Conservation (phyloP, 305 asterid species). For the Solanum hybrid region DNA sequence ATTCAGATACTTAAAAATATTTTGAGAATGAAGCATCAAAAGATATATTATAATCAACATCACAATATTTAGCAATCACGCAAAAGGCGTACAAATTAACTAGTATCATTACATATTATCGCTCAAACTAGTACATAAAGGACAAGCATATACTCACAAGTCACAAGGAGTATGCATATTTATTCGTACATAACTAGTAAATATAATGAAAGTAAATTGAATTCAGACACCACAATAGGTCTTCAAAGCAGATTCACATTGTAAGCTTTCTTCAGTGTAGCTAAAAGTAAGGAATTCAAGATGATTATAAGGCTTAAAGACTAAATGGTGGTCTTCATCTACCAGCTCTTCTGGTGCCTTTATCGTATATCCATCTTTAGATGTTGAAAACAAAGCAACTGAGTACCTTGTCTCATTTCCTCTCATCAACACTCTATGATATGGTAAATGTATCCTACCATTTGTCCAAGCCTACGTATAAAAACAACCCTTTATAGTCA, state of each 20-base stretch:
- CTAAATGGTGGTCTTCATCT: slow-evolving; percentile 31
- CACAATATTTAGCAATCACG: too few species aligned
- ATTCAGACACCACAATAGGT: slow-evolving; percentile 34
- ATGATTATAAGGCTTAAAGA: slow-evolving; percentile 39
- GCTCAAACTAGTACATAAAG: too few species aligned
- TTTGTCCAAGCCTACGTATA: slow-evolving; percentile 33
- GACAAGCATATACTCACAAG: too few species aligned
- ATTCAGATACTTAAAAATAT: too few species aligned
- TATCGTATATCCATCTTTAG: slow-evolving; percentile 24
- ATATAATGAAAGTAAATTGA: too few species aligned
- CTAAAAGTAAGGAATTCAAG: slow-evolving; percentile 24
- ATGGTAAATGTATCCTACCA: slow-evolving; percentile 28
- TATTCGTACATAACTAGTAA: too few species aligned
- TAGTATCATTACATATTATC: too few species aligned
- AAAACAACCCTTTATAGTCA: too few species aligned
- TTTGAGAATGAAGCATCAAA: neutral
- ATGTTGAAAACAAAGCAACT: slow-evolving; percentile 31
- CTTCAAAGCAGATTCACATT: slow-evolving; percentile 26
- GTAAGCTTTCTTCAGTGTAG: slow-evolving; percentile 17
- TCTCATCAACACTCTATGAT: slow-evolving; percentile 37
- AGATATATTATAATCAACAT: too few species aligned
- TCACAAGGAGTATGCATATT: too few species aligned
- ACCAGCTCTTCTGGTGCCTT: slow-evolving; percentile 34
- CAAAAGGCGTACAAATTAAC: too few species aligned
- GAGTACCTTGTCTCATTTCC: slow-evolving; percentile 36